Conservation (phyloP, 208 protist genomes). For the Acanthamoeba divionensis region DNA sequence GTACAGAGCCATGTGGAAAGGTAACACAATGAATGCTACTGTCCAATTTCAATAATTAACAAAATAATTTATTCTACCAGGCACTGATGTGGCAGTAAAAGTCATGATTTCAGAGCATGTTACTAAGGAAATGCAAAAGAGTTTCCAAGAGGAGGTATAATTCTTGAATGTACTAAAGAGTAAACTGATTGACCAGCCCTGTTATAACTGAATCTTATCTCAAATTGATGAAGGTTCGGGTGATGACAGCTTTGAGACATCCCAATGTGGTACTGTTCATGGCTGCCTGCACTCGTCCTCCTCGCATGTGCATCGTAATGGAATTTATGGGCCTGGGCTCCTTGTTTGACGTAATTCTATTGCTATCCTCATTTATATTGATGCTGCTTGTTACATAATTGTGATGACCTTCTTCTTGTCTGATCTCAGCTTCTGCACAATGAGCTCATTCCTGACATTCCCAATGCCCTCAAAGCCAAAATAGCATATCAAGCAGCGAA, state of each 20-base stretch:
- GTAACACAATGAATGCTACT: not conserved
- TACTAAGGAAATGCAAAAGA: slow-evolving; percentile 6
- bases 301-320: slow-evolving; percentile 47
- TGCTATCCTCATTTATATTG: too few species aligned
- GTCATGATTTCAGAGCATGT: not conserved
- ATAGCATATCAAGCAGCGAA: slow-evolving; percentile 1
- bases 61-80: not conserved
- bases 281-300: not conserved
- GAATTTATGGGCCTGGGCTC: slow-evolving; percentile 7
- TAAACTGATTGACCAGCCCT: too few species aligned
- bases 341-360: not conserved
- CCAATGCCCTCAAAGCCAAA: not conserved
- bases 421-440: slow-evolving; percentile 8
- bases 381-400: too few species aligned
- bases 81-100: slow-evolving; percentile 23
- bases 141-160: not conserved
- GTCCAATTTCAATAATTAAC: not conserved
- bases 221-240: too few species aligned
- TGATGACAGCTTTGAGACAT: slow-evolving; percentile 25
- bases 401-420: too few species aligned
- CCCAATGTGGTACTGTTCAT: slow-evolving; percentile 49
- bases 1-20: slow-evolving; percentile 32
- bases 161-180: too few species aligned
- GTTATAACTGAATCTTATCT: too few species aligned
- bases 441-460: slow-evolving; percentile 31